Conservation (phyloP, 768 basidiomycete species). For the Mycena filopes region DNA sequence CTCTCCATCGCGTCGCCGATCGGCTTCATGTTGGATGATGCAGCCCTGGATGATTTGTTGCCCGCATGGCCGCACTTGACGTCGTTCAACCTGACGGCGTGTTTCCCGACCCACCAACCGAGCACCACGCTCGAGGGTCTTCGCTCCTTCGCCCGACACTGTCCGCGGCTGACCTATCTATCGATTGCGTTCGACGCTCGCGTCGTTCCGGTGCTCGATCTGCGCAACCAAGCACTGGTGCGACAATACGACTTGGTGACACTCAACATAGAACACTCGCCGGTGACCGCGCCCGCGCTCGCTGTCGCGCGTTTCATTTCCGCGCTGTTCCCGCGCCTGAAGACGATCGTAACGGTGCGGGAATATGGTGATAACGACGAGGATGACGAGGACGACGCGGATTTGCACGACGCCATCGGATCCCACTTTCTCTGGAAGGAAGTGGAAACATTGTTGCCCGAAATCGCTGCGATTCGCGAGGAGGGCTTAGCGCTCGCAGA, state of each 20-base stretch:
- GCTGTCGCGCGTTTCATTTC: background rate
- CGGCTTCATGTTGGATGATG: background rate
- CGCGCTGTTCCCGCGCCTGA: background rate
- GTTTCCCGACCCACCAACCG: background rate
- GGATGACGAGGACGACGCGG: background rate
- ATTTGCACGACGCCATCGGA: background rate
- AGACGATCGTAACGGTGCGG: background rate
- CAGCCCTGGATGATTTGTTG: background rate
- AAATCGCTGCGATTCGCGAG: background rate
- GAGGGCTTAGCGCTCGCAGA: too few relatives aligned
- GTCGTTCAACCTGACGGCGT: background rate
- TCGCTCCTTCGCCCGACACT: background rate
- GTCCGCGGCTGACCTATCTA: background rate
- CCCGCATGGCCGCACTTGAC: background rate
- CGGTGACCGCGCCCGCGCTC: background rate
- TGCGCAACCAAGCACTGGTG: background rate
- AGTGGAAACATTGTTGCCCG: background rate
- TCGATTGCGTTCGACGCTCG: background rate
- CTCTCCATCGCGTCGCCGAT: background rate
- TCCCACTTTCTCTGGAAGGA: conserved; percentile 1
- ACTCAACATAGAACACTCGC: background rate
- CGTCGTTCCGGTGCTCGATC: background rate
- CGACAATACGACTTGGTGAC: background rate
- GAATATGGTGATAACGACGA: background rate
- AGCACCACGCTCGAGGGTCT: conserved; percentile 3